Evolutionary conservation across 1,284 basidiomycete genomes (phyloP).

Genomic region (Melanopsichium pennsylvanicum): DNA sequence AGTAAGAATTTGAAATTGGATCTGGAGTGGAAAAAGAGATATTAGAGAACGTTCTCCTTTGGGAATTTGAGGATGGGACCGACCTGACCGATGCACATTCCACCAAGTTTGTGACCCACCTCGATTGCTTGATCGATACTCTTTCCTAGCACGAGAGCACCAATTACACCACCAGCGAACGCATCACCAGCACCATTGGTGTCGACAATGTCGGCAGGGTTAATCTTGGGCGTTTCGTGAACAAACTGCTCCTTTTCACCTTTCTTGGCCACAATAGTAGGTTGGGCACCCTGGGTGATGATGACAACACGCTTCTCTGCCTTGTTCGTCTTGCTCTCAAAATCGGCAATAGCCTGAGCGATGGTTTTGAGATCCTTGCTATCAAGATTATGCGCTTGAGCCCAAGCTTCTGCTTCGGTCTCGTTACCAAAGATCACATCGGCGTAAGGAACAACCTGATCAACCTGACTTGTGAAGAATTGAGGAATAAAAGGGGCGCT

Average conservation of each 20-base stretch:
- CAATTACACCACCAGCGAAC: slow-evolving; percentile 96
- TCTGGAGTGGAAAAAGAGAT: no score
- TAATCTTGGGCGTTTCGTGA: slow-evolving; percentile 69
- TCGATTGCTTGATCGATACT: slow-evolving; percentile 79
- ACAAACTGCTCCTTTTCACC: slow-evolving; percentile 69
- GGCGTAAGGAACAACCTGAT: slow-evolving; percentile 60
- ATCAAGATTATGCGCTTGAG: slow-evolving; percentile 69
- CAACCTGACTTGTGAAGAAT: slow-evolving; percentile 78
- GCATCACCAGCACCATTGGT: slow-evolving; percentile 99
- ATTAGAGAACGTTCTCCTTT: slow-evolving; percentile 56
- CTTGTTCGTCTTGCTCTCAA: slow-evolving; percentile 32
- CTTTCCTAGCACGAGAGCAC: slow-evolving; percentile 84
- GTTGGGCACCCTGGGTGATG: slow-evolving; percentile 87
- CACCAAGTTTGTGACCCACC: slow-evolving; percentile 87
- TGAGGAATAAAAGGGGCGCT: slow-evolving; percentile 97
- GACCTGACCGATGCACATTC: slow-evolving; percentile 85
- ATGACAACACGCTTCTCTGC: slow-evolving; percentile 79
- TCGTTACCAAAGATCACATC: slow-evolving; percentile 77
- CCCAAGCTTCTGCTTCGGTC: slow-evolving; percentile 88
- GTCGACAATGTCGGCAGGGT: slow-evolving; percentile 75
- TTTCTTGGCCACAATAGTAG: slow-evolving; percentile 80
- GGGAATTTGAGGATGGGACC: slow-evolving; percentile 67
- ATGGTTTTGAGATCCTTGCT: slow-evolving; percentile 59
- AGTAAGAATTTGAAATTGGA: no score
- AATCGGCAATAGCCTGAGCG: slow-evolving; percentile 63